These are phyloP conservation scores for Aspergillus clavatus DNA, from an alignment of 2,329 filamentous ascomycete genomes.

Conservation along the genomic window DNA sequence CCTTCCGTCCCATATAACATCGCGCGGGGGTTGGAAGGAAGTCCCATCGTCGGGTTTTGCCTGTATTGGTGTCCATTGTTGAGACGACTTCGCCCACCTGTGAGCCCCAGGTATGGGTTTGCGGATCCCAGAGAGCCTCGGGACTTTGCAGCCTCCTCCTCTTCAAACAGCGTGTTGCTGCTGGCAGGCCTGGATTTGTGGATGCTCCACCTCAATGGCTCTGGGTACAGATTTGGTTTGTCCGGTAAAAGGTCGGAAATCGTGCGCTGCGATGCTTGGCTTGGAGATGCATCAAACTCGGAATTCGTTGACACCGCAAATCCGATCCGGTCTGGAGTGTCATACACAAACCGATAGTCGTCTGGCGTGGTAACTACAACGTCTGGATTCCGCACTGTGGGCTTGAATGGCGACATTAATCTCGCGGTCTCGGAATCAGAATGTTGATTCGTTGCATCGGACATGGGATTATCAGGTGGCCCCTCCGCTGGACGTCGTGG, in stretches of 20 bases:
- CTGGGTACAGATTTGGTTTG: slow-evolving; percentile 33
- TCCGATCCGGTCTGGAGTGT: slow-evolving; percentile 23
- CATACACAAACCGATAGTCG: slow-evolving; percentile 4
- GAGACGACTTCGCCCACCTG: slow-evolving; percentile 2
- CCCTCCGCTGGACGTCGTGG: slow-evolving; percentile 19
- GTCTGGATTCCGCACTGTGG: slow-evolving; percentile 15
- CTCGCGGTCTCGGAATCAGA: slow-evolving; percentile 17
- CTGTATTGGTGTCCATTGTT: slow-evolving; percentile 4
- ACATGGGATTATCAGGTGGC: slow-evolving; percentile 11
- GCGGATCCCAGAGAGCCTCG: slow-evolving; percentile 13
- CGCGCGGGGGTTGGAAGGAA: slow-evolving; percentile 35
- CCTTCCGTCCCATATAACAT: slow-evolving; percentile 25
- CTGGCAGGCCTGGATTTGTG: slow-evolving; percentile 24
- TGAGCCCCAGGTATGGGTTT: slow-evolving; percentile 7
- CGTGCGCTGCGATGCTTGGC: slow-evolving; percentile 33
- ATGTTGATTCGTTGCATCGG: slow-evolving; percentile 1
- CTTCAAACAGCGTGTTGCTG: slow-evolving; percentile 34
- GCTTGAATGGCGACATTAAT: slow-evolving; percentile 15
- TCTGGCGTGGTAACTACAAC: slow-evolving; percentile 17
- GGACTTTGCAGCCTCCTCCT: slow-evolving; percentile 31
- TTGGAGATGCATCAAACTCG: slow-evolving; percentile 28
- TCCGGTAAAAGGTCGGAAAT: slow-evolving; percentile 36
- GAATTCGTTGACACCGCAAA: slow-evolving; percentile 27
- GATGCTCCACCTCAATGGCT: slow-evolving; percentile 32
- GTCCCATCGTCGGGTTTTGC: slow-evolving; percentile 18